phyloP scores from a whole-genome alignment of 495 filamentous ascomycete species.

The Penicillium arizonense region DNA sequence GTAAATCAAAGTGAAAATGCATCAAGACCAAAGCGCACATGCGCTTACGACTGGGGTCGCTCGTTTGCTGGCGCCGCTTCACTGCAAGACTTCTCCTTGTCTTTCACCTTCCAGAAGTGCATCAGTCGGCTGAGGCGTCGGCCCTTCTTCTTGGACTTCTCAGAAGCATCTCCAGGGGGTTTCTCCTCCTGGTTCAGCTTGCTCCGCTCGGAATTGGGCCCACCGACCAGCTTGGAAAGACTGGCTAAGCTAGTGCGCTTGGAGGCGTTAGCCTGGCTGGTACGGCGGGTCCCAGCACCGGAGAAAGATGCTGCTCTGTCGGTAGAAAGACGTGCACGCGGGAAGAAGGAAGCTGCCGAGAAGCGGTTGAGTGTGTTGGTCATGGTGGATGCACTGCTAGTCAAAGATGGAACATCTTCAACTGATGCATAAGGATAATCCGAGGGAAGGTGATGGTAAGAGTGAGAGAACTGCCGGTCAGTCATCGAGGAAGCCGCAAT shows the following conservation, averaged over 20 bases:
- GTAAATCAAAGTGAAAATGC: slow-evolving; percentile 25
- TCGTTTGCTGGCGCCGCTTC: slow-evolving; percentile 20
- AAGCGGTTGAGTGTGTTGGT: slow-evolving; percentile 57
- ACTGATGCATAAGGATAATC: slow-evolving; percentile 69
- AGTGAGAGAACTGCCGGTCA: slow-evolving; percentile 42
- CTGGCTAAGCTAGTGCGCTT: slow-evolving; percentile 85
- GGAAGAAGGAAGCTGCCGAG: slow-evolving; percentile 42
- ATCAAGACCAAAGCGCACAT: slow-evolving; percentile 16
- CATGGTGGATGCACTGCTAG: slow-evolving; percentile 83
- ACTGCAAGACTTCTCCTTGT: slow-evolving; percentile 38
- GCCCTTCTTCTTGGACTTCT: slow-evolving; percentile 68
- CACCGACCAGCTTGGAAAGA: slow-evolving; percentile 77
- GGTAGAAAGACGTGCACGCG: slow-evolving; percentile 44
- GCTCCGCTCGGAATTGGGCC: slow-evolving; percentile 73
- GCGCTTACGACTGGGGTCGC: slow-evolving; percentile 14
- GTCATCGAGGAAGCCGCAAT: slow-evolving; percentile 49
- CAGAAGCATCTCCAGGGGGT: slow-evolving; percentile 50
- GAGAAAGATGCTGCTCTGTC: slow-evolving; percentile 71
- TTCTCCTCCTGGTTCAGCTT: slow-evolving; percentile 76
- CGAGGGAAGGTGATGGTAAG: slow-evolving; percentile 60
- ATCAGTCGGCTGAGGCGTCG: slow-evolving; percentile 77
- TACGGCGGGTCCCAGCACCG: slow-evolving; percentile 60
- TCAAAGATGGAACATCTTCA: slow-evolving; percentile 85
- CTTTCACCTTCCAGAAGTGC: slow-evolving; percentile 76
- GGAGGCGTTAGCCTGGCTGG: slow-evolving; percentile 37